phyloP scores from a whole-genome alignment of 2,329 filamentous ascomycete species.

The Fonsecaea pedrosoi region DNA sequence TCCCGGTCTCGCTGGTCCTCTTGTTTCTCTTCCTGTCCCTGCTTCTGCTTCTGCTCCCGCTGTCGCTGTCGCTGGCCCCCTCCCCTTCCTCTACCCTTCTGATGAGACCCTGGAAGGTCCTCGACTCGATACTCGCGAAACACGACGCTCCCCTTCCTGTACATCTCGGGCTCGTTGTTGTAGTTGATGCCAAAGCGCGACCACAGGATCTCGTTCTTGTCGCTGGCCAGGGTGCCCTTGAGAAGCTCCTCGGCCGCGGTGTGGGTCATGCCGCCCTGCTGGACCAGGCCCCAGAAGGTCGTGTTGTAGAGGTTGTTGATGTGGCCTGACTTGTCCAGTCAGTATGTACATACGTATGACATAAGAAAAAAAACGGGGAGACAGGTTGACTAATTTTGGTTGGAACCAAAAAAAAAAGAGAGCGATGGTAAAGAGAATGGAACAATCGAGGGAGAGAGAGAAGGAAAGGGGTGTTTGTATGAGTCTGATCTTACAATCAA shows the following conservation, averaged over 20 bases:
- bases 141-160: conserved; percentile 89
- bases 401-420: too few species aligned
- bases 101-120: too few species aligned
- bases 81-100: background rate
- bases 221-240: conserved; percentile 78
- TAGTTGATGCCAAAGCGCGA: conserved; percentile 91
- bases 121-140: conserved; percentile 75
- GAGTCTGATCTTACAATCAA: conserved; percentile 73
- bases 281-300: conserved; percentile 89
- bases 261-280: conserved; percentile 74
- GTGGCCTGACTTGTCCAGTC: conserved; percentile 65
- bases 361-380: too few species aligned
- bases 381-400: too few species aligned
- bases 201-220: conserved; percentile 97
- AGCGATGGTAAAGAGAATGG: background rate
- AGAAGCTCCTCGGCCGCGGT: conserved; percentile 82
- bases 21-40: too few species aligned
- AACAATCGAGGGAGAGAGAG: conserved; percentile 1
- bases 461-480: background rate
- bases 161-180: conserved; percentile 93
- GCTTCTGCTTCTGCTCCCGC: too few species aligned
- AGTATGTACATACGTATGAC: too few species aligned
- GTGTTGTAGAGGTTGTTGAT: conserved; percentile 99
- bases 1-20: background rate
- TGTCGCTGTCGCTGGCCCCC: background rate